Evolutionary conservation across 805 yeast species (phyloP), one percentile per base, ranked within the genome.

Genomic region (Lachancea kluyveri): DNA sequence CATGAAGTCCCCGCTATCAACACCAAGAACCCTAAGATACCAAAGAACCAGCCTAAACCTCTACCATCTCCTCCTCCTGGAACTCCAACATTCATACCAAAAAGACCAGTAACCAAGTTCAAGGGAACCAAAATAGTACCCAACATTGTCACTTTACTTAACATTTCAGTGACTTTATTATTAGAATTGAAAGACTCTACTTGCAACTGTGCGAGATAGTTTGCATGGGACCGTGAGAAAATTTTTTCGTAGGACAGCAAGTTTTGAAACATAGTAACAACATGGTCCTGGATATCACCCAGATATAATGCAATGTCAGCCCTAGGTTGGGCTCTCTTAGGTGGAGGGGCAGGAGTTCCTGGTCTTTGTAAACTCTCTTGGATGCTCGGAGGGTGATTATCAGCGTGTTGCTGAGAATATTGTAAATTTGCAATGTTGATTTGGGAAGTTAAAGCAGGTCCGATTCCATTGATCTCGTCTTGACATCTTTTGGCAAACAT

Each of bases 241-340:
- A 90, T 90, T 69, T 88, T 88, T 55, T 90, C 98, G 53, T 86
- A 88, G 3, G 94, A 83, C 25, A 79, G 60, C 53, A 90, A 68
- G 51, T 86, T 88, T 62, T 87, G 96, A 59, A 77, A 82, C 96
- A 90, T 90, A 11, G 97, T 90, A 37, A 88, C 78, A 50, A 90
- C 82, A 72, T 88, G 97, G 68, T 88, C 96, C 62, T 87, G 96
- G 53, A 88, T 88, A 74, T 88, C 97, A 36, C 96, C 96, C 40
- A 88, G 62, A 57, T 85, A 90, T 42, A 88, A 67, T 0, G 94
- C 95, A 60, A 88, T 88, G 49, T 90, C 96, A 17, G 82, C 90
- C 49, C 94, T 71, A 31, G 96, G 95, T 46, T 77, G 74, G 1
- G 71, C 66, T 11, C 55, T 52, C 4, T 39, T 33, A 17, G 54